Percentiles rank a stretch among this genome's conserved stretches.
Evolutionary conservation across 768 basidiomycete genomes (phyloP).

Genomic region (Termitomyces sp.): DNA sequence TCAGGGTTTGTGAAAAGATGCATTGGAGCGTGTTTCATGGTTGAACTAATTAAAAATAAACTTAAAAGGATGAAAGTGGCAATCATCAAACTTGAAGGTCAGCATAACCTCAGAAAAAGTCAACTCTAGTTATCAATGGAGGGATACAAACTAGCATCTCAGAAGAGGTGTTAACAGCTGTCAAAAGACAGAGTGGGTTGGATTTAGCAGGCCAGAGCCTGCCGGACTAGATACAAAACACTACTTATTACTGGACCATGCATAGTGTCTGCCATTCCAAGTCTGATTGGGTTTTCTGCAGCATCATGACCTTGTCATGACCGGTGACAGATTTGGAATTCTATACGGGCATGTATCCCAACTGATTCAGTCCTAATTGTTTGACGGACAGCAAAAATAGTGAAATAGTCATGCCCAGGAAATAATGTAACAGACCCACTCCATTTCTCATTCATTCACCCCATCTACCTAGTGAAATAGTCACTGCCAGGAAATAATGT

Average conservation of each 20-base stretch:
- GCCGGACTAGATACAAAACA: too few species aligned
- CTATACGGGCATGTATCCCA: not conserved
- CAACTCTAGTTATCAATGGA: not conserved
- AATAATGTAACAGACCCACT: not conserved
- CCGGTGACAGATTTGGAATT: not conserved
- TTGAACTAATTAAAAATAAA: constrained; percentile 94
- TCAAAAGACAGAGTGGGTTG: not conserved
- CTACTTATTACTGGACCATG: too few species aligned
- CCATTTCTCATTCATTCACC: not conserved
- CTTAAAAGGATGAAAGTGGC: constrained; percentile 91
- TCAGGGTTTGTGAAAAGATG: constrained; percentile 91
- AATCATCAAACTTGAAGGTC: constrained; percentile 83
- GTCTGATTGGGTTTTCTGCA: not conserved
- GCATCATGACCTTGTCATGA: not conserved
- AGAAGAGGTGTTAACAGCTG: constrained; percentile 9
- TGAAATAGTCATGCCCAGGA: not conserved
- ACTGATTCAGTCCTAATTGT: not conserved
- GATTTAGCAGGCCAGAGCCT: too few species aligned
- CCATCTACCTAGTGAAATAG: not conserved
- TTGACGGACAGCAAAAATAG: not conserved
- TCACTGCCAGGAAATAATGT: not conserved
- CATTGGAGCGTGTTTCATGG: constrained; percentile 76
- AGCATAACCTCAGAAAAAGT: constrained; percentile 41
- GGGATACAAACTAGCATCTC: constrained; percentile 1
- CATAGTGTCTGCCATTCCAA: too few species aligned